These are phyloP conservation scores for Secale cereale DNA, from an alignment of 176 grass and related monocot species.

Conservation along the genomic window DNA sequence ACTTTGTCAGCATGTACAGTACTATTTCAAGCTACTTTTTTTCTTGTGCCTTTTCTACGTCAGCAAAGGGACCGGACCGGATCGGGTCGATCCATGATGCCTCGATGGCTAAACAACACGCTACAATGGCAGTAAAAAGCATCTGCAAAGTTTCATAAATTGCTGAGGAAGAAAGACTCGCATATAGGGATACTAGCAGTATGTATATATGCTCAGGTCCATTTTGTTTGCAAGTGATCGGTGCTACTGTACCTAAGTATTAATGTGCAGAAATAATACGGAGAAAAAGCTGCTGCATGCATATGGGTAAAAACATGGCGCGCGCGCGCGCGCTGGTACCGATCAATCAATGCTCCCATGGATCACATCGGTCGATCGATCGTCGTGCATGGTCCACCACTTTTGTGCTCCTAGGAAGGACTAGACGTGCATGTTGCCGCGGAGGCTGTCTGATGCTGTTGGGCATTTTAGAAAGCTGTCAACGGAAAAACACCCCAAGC, in stretches of 20 bases:
- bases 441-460: neutral
- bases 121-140: neutral
- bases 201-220: neutral
- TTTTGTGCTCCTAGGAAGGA: constrained; percentile 4
- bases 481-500: neutral
- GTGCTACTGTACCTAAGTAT: neutral
- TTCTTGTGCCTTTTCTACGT: neutral
- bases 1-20: neutral
- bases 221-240: neutral
- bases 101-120: neutral
- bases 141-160: neutral
- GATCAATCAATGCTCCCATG: neutral
- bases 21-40: neutral
- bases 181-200: neutral
- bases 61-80: neutral
- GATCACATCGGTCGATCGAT: neutral
- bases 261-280: neutral
- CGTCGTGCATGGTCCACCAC: neutral
- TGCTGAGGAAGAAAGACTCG: neutral
- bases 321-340: neutral
- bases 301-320: neutral
- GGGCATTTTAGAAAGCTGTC: neutral
- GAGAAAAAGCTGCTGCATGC: neutral
- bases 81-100: neutral
- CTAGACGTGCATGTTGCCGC: neutral